Base-by-base conservation (phyloP, 139 green algal genomes). In the Chlorella sp. region DNA sequence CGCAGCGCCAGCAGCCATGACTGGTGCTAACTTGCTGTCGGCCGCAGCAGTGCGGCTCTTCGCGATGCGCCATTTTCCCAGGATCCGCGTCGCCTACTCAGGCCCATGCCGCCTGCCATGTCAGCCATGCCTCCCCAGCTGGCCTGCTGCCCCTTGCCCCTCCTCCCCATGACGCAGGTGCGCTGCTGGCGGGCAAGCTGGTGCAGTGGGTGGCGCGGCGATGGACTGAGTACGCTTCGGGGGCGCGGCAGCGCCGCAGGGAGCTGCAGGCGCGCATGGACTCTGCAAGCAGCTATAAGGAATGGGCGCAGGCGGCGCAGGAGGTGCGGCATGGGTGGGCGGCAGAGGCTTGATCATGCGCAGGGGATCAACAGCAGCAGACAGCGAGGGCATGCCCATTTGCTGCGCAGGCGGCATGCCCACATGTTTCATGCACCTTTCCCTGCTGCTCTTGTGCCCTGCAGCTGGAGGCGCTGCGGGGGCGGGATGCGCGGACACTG, bases 381-480 rank as follows among this genome's bases (percentile, higher is more conserved):
- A n/a, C n/a, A n/a, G n/a, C n/a, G n/a, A n/a, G n/a, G n/a, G n/a
- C n/a, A n/a, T n/a, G n/a, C n/a, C n/a, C n/a, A n/a, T n/a, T n/a
- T n/a, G n/a, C n/a, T n/a, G n/a, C n/a, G n/a, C 44, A 51, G 6
- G 44, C 44, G 23, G 13, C 23, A 30, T 68, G 62, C 62, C 30
- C n/a, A 20, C 62, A n/a, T 68, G 62, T 13, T 2, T 68, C 30
- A n/a, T 39, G 9, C 28, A 38, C 6, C 13, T 21, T 36, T 32
- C 1, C 47, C 11, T 30, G 28, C 44, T n/a, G n/a, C n/a, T n/a
- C n/a, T 28, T 5, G n/a, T 20, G 36, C 32, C 1, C 12, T 64
- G 69, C 57, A 82, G 30, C 76, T 96, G 23, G 89, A 94, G 30
- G 64, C 69, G 41, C 78, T 79, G 56, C 51, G 36, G 39, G 74